These are phyloP conservation scores for Lachnellula occidentalis DNA, from an alignment of 2,329 filamentous ascomycete species.

Conservation along the genomic window DNA sequence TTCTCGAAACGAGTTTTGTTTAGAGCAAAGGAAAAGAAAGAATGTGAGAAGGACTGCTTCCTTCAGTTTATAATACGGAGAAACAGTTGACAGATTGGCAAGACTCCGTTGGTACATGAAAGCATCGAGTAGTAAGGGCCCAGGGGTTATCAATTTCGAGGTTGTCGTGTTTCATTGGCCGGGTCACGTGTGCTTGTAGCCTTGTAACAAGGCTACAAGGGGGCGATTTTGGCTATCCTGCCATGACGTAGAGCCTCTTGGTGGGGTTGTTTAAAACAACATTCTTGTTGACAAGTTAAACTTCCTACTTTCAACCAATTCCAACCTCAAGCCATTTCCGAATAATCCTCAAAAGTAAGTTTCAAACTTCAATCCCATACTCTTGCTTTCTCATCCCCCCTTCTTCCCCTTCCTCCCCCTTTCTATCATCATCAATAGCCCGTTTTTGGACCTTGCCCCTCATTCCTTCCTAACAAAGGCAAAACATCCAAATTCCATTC, in stretches of 20 bases:
- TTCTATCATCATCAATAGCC: not conserved
- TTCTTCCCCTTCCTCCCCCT: not conserved
- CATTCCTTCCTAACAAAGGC: not conserved
- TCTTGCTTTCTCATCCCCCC: not conserved
- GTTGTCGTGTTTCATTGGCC: not conserved
- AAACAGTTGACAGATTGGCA: not conserved
- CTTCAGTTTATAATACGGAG: not conserved
- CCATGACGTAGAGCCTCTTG: not conserved
- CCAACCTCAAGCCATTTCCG: not conserved
- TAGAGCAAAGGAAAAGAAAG: not conserved
- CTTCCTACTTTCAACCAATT: not conserved
- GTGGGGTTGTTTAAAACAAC: constrained; percentile 1
- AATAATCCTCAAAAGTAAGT: constrained; percentile 1
- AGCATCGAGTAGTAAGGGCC: too few relatives aligned
- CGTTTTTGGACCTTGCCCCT: too few relatives aligned
- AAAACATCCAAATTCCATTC: not conserved
- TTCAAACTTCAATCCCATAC: not conserved
- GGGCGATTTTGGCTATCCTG: not conserved
- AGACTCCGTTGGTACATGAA: too few relatives aligned
- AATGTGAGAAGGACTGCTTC: not conserved
- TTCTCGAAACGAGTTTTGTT: not conserved
- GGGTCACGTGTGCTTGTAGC: not conserved
- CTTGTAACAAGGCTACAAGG: not conserved
- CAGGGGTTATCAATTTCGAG: too few relatives aligned
- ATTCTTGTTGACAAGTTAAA: constrained; percentile 3